These are phyloP conservation scores for Naumovozyma castellii DNA, from an alignment of 805 yeast species.

Conservation along the genomic window DNA sequence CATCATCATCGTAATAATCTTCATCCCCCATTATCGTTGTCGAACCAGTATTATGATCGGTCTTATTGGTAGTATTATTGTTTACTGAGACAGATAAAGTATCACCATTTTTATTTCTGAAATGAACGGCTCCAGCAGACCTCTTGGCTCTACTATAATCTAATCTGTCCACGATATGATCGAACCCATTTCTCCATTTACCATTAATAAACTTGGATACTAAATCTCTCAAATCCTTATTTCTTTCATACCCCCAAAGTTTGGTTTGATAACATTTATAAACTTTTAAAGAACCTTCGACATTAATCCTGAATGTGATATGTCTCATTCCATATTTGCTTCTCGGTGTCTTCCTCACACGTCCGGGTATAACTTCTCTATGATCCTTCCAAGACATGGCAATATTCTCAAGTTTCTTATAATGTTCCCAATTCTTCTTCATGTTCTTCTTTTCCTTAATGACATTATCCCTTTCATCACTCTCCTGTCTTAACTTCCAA, in stretches of 20 bases:
- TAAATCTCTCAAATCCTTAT: conserved; percentile 50
- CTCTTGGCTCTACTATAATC: conserved; percentile 24
- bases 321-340: conserved; percentile 29
- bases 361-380: conserved; percentile 42
- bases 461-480: conserved; percentile 31
- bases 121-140: conserved; percentile 1
- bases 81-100: neutral
- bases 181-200: conserved; percentile 71
- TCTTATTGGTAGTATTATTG: too few relatives aligned
- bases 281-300: conserved; percentile 47
- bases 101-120: neutral
- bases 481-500: conserved; percentile 39
- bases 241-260: conserved; percentile 84
- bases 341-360: conserved; percentile 50
- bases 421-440: conserved; percentile 33
- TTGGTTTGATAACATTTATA: conserved; percentile 62
- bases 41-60: neutral
- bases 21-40: conserved; percentile 4
- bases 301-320: conserved; percentile 56
- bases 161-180: conserved; percentile 63
- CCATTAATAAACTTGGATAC: conserved; percentile 54
- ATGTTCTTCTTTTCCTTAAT: conserved; percentile 27
- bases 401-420: conserved; percentile 32
- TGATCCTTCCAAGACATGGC: conserved; percentile 35
- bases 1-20: conserved; percentile 25